Evolutionary conservation across 2,329 filamentous ascomycete genomes (phyloP).

Genomic region (Aspergillus sclerotialis): DNA sequence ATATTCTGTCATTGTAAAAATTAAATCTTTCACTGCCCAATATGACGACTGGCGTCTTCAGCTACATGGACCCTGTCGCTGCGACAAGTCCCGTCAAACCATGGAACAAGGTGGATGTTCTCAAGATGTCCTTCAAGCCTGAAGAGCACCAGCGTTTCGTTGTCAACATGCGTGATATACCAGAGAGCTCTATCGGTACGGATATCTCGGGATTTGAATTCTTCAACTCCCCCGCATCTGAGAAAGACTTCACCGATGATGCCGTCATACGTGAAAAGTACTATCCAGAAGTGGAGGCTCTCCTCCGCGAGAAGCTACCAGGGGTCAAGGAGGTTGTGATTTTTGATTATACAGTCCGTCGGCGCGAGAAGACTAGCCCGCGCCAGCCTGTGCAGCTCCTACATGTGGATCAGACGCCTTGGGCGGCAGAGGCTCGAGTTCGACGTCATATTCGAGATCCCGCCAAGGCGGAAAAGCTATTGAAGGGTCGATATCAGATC

Average conservation of each 20-base stretch:
- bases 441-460: slow-evolving; percentile 52
- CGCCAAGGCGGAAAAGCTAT: slow-evolving; percentile 50
- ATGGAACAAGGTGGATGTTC: slow-evolving; percentile 60
- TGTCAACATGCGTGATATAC: slow-evolving; percentile 50
- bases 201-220: slow-evolving; percentile 56
- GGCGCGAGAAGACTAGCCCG: slow-evolving; percentile 46
- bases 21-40: too few relatives aligned
- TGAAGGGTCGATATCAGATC: slow-evolving; percentile 56
- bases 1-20: too few relatives aligned
- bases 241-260: slow-evolving; percentile 52
- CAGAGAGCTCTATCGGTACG: slow-evolving; percentile 43
- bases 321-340: slow-evolving; percentile 57
- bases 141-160: slow-evolving; percentile 43
- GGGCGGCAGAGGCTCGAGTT: slow-evolving; percentile 55
- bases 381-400: slow-evolving; percentile 63
- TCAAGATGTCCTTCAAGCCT: slow-evolving; percentile 48
- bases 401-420: slow-evolving; percentile 65
- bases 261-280: slow-evolving; percentile 49
- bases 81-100: slow-evolving; percentile 32
- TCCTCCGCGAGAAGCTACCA: slow-evolving; percentile 49
- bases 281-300: slow-evolving; percentile 54
- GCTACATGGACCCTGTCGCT: slow-evolving; percentile 53
- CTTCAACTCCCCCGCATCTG: slow-evolving; percentile 45
- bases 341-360: slow-evolving; percentile 66
- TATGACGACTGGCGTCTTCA: slow-evolving; percentile 55